phyloP scores from a whole-genome alignment of 2,329 filamentous ascomycete species.

The Fusarium mundagurra region DNA sequence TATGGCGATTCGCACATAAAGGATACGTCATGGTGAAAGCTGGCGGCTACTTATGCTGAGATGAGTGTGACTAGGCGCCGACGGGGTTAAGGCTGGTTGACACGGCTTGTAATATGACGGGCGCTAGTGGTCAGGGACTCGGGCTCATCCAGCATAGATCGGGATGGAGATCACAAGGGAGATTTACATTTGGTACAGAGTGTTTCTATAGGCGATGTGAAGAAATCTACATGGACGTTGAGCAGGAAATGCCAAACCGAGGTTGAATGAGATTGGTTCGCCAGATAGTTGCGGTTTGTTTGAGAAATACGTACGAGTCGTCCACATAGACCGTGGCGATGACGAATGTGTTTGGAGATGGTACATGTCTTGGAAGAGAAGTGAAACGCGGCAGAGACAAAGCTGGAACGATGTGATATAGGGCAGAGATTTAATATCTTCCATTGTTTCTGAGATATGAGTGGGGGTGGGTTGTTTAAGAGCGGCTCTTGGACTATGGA shows the following conservation, averaged over 20 bases:
- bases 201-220: background rate
- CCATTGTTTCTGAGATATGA: slow-evolving; percentile 2
- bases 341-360: slow-evolving; percentile 13
- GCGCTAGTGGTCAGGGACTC: slow-evolving; percentile 15
- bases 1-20: background rate
- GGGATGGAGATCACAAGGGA: background rate
- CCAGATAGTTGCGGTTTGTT: background rate
- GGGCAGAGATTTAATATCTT: background rate
- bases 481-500: background rate
- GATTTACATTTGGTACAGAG: background rate
- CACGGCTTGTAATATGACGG: slow-evolving; percentile 1
- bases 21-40: slow-evolving; percentile 14
- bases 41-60: slow-evolving; percentile 8
- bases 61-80: slow-evolving; percentile 8
- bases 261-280: background rate
- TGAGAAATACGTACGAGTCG: background rate
- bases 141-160: slow-evolving; percentile 3
- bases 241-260: background rate
- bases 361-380: slow-evolving; percentile 24
- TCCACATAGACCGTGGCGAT: background rate
- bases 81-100: slow-evolving; percentile 17
- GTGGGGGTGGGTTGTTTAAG: background rate
- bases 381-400: slow-evolving; percentile 29
- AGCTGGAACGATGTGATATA: slow-evolving; percentile 18
- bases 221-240: background rate